phyloP scores from a whole-genome alignment of 1,284 basidiomycete genomes.

The Rhodotorula sp. region DNA sequence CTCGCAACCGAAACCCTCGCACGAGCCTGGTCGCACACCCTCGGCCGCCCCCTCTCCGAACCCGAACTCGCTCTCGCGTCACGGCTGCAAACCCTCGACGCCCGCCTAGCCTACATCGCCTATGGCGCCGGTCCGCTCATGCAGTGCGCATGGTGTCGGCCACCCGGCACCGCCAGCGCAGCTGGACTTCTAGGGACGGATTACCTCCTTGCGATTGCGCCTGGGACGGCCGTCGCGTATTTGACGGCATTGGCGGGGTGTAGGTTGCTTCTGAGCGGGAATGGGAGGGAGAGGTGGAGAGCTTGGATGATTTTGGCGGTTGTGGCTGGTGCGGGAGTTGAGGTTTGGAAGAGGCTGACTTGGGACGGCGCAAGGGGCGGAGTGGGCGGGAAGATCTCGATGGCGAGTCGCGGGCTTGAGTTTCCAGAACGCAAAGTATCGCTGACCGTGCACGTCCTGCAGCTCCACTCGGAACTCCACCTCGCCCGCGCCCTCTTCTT shows the following conservation, averaged over 20 bases:
- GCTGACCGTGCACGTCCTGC: too few species aligned
- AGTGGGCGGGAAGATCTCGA: neutral
- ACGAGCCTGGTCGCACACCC: constrained; percentile 4
- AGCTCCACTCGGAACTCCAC: constrained; percentile 28
- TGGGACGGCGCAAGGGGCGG: constrained; percentile 17
- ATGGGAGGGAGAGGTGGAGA: constrained; percentile 20
- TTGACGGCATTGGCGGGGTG: neutral
- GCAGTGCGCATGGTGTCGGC: constrained; percentile 31
- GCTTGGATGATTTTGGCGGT: constrained; percentile 4
- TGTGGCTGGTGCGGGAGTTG: neutral
- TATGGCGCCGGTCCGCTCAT: constrained; percentile 19
- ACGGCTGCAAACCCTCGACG: constrained; percentile 34
- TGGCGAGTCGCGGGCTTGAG: constrained; percentile 8
- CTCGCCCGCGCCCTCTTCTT: constrained; percentile 13
- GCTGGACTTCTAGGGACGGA: constrained; percentile 6
- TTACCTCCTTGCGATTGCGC: constrained; percentile 24
- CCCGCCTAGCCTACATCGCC: constrained; percentile 29
- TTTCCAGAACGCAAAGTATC: neutral
- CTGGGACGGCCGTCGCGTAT: constrained; percentile 11
- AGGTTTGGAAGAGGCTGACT: constrained; percentile 18
- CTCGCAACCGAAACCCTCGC: constrained; percentile 29
- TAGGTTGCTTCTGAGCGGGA: constrained; percentile 9
- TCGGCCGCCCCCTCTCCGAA: constrained; percentile 1
- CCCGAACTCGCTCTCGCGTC: constrained; percentile 18
- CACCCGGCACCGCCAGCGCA: neutral